Evolutionary conservation across 164 flowering plant species (phyloP).

Genomic region (Brasenia schreberi): DNA sequence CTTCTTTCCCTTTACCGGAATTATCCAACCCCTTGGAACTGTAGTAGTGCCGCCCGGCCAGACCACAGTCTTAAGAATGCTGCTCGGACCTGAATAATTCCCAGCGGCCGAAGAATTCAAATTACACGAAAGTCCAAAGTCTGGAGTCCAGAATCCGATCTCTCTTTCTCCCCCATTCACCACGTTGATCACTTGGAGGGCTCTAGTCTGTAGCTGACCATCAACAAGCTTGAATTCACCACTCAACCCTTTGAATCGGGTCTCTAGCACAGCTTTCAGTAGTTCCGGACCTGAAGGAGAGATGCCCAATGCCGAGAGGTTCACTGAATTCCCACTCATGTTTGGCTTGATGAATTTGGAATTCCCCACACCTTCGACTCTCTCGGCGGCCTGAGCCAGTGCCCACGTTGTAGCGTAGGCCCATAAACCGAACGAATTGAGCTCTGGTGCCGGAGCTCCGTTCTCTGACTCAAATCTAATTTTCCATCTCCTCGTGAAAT

Average conservation of each 20-base stretch:
- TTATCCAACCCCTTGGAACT: slow-evolving; percentile 20
- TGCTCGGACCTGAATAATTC: neutral
- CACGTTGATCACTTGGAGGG: slow-evolving; percentile 9
- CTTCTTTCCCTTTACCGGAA: slow-evolving; percentile 19
- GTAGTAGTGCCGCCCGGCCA: slow-evolving; percentile 26
- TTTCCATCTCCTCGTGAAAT: slow-evolving; percentile 7
- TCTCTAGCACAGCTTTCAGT: neutral
- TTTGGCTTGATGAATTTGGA: neutral
- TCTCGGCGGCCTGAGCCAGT: slow-evolving; percentile 1
- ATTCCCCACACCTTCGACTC: too few relatives aligned
- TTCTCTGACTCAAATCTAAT: neutral
- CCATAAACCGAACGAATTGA: neutral
- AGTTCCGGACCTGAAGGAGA: neutral
- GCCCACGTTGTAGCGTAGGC: slow-evolving; percentile 3
- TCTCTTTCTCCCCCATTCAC: neutral
- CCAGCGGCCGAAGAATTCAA: neutral
- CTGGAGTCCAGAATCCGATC: slow-evolving; percentile 11
- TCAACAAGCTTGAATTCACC: slow-evolving; percentile 2
- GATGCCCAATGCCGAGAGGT: neutral
- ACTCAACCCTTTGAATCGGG: slow-evolving; percentile 1
- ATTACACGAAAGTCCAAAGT: neutral
- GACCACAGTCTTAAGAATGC: slow-evolving; percentile 8
- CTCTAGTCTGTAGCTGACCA: slow-evolving; percentile 7
- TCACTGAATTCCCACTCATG: neutral
- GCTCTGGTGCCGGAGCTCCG: neutral